Base-by-base conservation (phyloP, 2,329 filamentous ascomycete genomes). In the Venturia oleaginea region DNA sequence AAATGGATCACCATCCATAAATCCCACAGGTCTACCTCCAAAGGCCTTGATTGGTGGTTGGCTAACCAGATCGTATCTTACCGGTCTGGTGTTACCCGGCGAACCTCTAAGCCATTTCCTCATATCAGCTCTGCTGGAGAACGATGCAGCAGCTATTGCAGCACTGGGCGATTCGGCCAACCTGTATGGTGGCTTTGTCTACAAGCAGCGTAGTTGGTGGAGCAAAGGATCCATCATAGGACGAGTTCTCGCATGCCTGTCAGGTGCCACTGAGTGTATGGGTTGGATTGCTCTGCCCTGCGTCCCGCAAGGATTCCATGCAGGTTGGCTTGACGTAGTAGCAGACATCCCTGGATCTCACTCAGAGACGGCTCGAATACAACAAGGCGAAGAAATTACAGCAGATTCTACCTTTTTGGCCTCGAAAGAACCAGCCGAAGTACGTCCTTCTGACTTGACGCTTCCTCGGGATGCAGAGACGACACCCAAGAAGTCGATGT, bases 61-160 rank as follows among this genome's bases (percentile, higher is more conserved):
- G 82, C 75, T 84, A 3, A 83, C 80, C 62, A 78, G 81, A 34
- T 80, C 80, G 8, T 85, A 80, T 75, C 74, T 85, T 0, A 80
- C 81, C 0, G 83, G 82, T 0, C 72, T 85, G 27, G 75, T 84
- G 1, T 70, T 84, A 43, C 83, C 83, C 0, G 83, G 83, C 4
- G 80, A 83, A 68, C 70, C 77, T 4, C 80, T 82, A 24, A 79
- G 76, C 46, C 79, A 84, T 65, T 76, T 84, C 32, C 74, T 86
- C n/a, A 81, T 86, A 40, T 79, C 79, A 2, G 81, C 81, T 0
- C 66, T 85, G 7, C 72, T 85, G 2, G 83, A 85, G 66, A 85
- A 84, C 67, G 80, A 83, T 64, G 74, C 76, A 15, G 68, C 75
- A 3, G 81, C 81, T 0, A 75, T 84, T 8, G 69, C 73, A 24